phyloP scores from a whole-genome alignment of 2,329 filamentous ascomycete genomes.

The Fusarium clavum region DNA sequence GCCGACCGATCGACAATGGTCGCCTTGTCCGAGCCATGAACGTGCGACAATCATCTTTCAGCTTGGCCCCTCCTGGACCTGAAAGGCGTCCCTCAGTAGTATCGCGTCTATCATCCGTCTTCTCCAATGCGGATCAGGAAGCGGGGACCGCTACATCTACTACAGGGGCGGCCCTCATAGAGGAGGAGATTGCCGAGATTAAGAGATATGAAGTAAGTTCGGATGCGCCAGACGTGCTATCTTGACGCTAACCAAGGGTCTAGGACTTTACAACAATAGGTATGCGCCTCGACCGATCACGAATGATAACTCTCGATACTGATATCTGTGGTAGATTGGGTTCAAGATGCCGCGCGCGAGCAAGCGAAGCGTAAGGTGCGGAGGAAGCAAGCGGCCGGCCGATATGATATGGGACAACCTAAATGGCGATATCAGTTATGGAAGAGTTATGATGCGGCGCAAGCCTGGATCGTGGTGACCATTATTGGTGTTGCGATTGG shows the following conservation, averaged over 20 bases:
- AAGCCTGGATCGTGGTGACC: conserved; percentile 97
- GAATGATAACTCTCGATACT: conserved; percentile 47
- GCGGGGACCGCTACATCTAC: conserved; percentile 61
- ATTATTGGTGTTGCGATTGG: conserved; percentile 94
- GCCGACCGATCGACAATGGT: conserved; percentile 53
- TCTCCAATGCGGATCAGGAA: conserved; percentile 73
- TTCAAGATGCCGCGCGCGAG: conserved; percentile 94
- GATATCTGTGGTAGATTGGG: conserved; percentile 76
- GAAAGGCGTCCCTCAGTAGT: conserved; percentile 67
- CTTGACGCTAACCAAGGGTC: conserved; percentile 27
- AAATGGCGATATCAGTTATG: conserved; percentile 85
- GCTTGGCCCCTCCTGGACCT: conserved; percentile 50
- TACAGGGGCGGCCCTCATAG: conserved; percentile 76
- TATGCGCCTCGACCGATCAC: conserved; percentile 52
- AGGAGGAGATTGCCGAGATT: conserved; percentile 97
- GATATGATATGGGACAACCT: conserved; percentile 75
- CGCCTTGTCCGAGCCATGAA: conserved; percentile 58
- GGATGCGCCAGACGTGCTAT: conserved; percentile 43
- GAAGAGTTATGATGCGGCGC: conserved; percentile 93
- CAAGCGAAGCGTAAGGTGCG: conserved; percentile 83
- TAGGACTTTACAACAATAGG: conserved; percentile 94
- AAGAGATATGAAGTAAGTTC: conserved; percentile 86
- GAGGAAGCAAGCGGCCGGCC: conserved; percentile 76
- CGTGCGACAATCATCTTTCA: conserved; percentile 65
- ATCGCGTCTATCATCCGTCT: conserved; percentile 74